Evolutionary conservation across 768 basidiomycete genomes (phyloP).

Genomic region (Suillus subluteus): DNA sequence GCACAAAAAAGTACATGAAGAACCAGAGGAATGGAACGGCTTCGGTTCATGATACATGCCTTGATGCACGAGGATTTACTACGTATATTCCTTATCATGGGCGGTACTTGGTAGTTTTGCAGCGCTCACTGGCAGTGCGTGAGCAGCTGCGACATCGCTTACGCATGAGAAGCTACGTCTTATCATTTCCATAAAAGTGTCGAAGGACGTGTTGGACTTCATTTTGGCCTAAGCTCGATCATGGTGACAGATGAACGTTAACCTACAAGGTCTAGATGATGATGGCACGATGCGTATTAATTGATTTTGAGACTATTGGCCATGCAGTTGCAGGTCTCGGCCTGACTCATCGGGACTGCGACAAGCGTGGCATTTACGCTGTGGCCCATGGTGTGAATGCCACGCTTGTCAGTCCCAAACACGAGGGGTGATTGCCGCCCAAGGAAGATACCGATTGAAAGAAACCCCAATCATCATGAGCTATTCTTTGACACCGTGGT

Average conservation of each 20-base stretch:
- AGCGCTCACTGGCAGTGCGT: not conserved
- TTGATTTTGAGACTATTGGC: not conserved
- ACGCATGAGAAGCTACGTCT: not conserved
- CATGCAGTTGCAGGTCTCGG: not conserved
- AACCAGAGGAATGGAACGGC: constrained; percentile 46
- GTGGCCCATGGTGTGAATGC: not conserved
- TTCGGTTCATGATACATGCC: constrained; percentile 26
- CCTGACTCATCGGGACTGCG: not conserved
- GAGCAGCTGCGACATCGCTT: not conserved
- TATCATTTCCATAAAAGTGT: not conserved
- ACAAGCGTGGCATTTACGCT: too few species aligned
- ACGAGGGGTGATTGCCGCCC: constrained; percentile 13
- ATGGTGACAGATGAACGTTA: not conserved
- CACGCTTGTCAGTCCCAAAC: not conserved
- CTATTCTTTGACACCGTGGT: not conserved
- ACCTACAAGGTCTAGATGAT: not conserved
- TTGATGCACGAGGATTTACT: not conserved
- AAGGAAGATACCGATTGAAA: not conserved
- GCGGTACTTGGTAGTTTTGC: not conserved
- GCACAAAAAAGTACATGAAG: constrained; percentile 24
- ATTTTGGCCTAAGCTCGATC: not conserved
- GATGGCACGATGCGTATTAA: not conserved
- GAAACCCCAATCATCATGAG: not conserved
- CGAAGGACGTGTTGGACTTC: not conserved
- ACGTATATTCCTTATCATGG: not conserved